Evolutionary conservation across 2,329 filamentous ascomycete genomes (phyloP).

Genomic region (Elsinoe ampelina): DNA sequence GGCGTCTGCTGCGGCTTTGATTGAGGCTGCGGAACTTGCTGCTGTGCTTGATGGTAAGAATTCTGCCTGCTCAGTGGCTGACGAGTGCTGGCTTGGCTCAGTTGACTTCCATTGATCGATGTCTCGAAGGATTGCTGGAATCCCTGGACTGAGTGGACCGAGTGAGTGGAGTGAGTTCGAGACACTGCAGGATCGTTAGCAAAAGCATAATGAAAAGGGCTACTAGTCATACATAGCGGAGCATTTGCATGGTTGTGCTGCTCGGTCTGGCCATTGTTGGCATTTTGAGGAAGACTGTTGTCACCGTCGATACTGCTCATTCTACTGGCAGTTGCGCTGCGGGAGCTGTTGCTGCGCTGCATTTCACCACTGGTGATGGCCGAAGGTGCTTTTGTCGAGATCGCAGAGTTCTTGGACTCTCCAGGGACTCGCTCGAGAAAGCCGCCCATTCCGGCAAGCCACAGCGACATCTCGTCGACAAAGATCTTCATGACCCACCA

Average conservation of each 20-base stretch:
- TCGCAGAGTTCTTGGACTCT: background rate
- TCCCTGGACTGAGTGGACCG: constrained; percentile 10
- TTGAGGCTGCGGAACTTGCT: constrained; percentile 17
- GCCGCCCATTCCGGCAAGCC: constrained; percentile 80
- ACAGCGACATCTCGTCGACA: constrained; percentile 87
- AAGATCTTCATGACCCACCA: constrained; percentile 97
- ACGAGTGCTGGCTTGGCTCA: background rate
- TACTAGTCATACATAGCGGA: constrained; percentile 15
- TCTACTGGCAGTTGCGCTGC: constrained; percentile 24
- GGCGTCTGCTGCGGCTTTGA: constrained; percentile 15
- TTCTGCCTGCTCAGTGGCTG: constrained; percentile 7
- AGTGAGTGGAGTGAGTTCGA: constrained; percentile 16
- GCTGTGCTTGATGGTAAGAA: constrained; percentile 14
- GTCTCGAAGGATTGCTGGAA: constrained; percentile 5
- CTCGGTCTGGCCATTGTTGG: constrained; percentile 10
- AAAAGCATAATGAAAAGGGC: background rate
- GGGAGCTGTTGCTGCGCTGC: constrained; percentile 20
- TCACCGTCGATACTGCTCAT: constrained; percentile 26
- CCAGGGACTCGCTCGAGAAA: constrained; percentile 54
- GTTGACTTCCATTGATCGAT: constrained; percentile 3
- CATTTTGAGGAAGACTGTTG: constrained; percentile 6
- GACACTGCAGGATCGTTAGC: constrained; percentile 11
- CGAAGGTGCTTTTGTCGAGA: constrained; percentile 4
- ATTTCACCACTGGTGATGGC: constrained; percentile 18
- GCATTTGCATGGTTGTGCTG: constrained; percentile 9